Percentiles rank a stretch among this genome's conserved stretches.
Conservation (phyloP, 2,329 filamentous ascomycete species). For the Diaporthe eres region DNA sequence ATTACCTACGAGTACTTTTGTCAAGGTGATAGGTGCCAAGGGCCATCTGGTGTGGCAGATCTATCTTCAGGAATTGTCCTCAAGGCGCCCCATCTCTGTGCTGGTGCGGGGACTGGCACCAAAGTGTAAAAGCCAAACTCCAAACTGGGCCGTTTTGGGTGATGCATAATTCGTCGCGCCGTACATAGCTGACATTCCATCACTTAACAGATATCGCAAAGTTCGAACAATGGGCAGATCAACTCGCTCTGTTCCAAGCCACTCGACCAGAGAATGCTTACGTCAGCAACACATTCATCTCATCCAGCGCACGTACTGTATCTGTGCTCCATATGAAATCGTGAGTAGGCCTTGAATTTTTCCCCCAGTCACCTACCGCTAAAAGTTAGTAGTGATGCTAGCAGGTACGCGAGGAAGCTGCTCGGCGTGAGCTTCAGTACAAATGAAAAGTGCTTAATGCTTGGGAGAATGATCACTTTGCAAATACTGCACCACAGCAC, state of each 20-base stretch:
- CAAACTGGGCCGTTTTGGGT: background rate
- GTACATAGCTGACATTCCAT: background rate
- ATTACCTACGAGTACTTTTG: background rate
- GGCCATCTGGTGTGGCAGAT: background rate
- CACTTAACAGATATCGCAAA: background rate
- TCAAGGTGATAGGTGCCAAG: background rate
- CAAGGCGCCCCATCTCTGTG: background rate
- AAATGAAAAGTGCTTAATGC: background rate
- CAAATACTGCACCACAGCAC: background rate
- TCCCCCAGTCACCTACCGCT: background rate
- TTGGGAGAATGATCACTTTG: background rate
- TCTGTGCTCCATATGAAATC: conserved; percentile 6
- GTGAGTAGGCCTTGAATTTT: background rate
- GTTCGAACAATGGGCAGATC: background rate
- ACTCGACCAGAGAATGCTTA: background rate
- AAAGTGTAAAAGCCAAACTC: background rate
- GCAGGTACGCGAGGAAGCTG: background rate
- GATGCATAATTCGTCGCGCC: too few relatives aligned
- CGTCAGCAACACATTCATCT: background rate
- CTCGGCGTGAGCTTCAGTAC: background rate
- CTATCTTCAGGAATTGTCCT: background rate
- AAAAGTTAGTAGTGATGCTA: background rate
- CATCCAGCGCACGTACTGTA: background rate
- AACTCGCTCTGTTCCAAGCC: background rate
- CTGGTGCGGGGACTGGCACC: background rate